These are phyloP conservation scores for Hamigera avellanea DNA, from an alignment of 495 filamentous ascomycete species.

Conservation along the genomic window DNA sequence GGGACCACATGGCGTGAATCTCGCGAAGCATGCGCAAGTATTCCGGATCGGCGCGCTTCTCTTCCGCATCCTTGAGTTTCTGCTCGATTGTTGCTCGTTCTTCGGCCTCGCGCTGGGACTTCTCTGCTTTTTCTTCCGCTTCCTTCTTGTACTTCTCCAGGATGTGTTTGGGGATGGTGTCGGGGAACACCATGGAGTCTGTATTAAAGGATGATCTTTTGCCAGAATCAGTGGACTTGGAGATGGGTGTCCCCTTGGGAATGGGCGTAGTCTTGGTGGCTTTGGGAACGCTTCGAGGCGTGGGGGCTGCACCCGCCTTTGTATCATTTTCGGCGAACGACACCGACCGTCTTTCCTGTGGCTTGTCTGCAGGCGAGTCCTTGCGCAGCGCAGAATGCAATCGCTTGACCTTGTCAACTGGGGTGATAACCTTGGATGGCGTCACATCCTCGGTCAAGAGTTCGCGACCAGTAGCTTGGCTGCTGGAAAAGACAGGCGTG, in stretches of 20 bases:
- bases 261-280: neutral
- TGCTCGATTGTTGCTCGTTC: constrained; percentile 2
- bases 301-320: constrained; percentile 2
- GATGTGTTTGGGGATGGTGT: neutral
- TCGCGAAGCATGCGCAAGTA: constrained; percentile 2
- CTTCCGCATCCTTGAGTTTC: constrained; percentile 5
- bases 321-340: constrained; percentile 14
- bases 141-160: constrained; percentile 3
- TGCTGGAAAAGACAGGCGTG: constrained; percentile 5
- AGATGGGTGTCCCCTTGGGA: neutral
- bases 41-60: constrained; percentile 1
- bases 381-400: constrained; percentile 17
- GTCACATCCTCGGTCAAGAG: constrained; percentile 3
- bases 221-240: neutral
- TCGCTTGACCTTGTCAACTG: constrained; percentile 6
- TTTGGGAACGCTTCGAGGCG: neutral
- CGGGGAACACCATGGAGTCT: constrained; percentile 2
- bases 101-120: constrained; percentile 2
- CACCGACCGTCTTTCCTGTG: constrained; percentile 13
- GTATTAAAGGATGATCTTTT: neutral
- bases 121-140: constrained; percentile 1
- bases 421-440: constrained; percentile 4
- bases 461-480: neutral
- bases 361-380: constrained; percentile 6
- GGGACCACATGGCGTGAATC: constrained; percentile 1